These are phyloP conservation scores for Dendrobium chrysotoxum DNA, from an alignment of 106 monocot genomes.

Conservation along the genomic window DNA sequence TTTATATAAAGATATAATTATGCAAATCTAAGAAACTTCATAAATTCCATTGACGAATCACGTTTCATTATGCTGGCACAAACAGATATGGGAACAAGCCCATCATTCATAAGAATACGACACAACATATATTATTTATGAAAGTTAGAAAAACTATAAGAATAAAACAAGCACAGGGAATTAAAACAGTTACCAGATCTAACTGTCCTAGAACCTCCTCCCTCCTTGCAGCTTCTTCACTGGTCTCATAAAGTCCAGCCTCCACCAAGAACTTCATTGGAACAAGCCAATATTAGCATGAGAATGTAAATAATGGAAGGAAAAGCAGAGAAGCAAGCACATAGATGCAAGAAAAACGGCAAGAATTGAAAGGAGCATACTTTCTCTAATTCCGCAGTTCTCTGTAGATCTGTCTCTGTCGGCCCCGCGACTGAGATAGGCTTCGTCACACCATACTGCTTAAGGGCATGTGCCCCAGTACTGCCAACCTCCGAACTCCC, in stretches of 20 bases:
- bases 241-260: conserved; percentile 74
- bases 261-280: conserved; percentile 56
- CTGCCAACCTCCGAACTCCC: conserved; percentile 24
- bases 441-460: conserved; percentile 52
- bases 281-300: neutral
- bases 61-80: neutral
- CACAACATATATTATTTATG: neutral
- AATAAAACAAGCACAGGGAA: neutral
- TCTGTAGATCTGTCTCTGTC: conserved; percentile 49
- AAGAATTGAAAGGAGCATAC: conserved; percentile 22
- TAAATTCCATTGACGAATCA: neutral
- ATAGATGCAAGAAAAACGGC: neutral
- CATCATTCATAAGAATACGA: neutral
- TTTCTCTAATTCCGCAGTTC: conserved; percentile 60
- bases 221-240: conserved; percentile 54
- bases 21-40: neutral
- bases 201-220: conserved; percentile 72
- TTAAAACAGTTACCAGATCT: conserved; percentile 38
- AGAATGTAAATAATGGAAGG: neutral
- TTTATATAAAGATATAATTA: neutral
- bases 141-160: neutral
- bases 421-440: conserved; percentile 71
- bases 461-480: neutral
- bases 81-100: neutral
- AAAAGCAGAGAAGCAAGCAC: neutral